Conservation (phyloP, 345 rosid species). For the Brassica juncea region DNA sequence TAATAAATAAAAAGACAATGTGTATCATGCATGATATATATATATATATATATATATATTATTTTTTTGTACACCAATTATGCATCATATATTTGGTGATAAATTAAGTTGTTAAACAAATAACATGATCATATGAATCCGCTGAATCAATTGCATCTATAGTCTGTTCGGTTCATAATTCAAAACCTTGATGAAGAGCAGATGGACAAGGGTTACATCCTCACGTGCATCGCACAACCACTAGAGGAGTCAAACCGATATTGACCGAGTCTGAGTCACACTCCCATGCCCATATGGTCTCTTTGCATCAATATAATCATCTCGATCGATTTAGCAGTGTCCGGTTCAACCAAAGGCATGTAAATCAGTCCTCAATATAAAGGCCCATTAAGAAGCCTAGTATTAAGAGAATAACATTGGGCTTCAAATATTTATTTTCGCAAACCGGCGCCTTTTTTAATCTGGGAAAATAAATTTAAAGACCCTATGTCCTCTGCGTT, state of each 20-base stretch:
- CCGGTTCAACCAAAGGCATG: background rate
- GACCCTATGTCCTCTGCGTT: background rate
- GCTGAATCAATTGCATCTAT: conserved; percentile 9
- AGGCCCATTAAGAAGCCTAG: background rate
- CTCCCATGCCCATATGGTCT: background rate
- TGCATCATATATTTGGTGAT: background rate
- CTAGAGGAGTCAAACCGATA: background rate
- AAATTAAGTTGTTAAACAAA: background rate
- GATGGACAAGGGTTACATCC: background rate
- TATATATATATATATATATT: too few species aligned
- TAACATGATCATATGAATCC: background rate
- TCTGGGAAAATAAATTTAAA: too few species aligned
- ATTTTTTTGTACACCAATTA: too few species aligned
- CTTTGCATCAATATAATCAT: background rate
- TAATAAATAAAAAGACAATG: background rate
- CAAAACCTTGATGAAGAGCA: background rate
- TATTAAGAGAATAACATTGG: background rate
- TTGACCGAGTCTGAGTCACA: background rate
- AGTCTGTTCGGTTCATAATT: background rate
- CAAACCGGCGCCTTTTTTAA: background rate
- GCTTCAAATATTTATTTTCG: background rate
- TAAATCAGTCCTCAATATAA: background rate
- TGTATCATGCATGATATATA: background rate
- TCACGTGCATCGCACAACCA: background rate
- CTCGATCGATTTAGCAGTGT: background rate